Base-by-base conservation (phyloP, 2,329 filamentous ascomycete species). In the Septoria linicola region DNA sequence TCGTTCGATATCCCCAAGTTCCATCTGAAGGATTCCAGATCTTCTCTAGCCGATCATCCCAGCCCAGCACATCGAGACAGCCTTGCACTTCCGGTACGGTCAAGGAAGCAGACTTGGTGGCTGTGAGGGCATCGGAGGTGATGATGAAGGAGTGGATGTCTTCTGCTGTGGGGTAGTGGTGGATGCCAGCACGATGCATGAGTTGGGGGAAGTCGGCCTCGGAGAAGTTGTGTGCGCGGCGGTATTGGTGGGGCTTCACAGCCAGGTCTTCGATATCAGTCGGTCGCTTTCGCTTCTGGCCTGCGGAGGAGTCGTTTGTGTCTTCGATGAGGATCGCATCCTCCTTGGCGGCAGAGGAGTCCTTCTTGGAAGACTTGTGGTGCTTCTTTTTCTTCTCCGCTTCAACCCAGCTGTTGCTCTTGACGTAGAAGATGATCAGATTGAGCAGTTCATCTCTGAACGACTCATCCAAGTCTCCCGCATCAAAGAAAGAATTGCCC, bases 401-500 rank as follows among this genome's bases (percentile, higher is more conserved):
- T 53, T 80, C 77, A 63, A 85, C 84, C 72, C 88, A 90, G 64
- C 87, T 92, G 63, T 83, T 77, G 8, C 76, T 76, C 63, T 85
- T 84, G 55, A 96, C 82, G 55, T 83, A 84, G 58, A 85, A 81
- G 61, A 89, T 87, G 44, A 95, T 81, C 53, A 87, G 80, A 16
- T 81, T 79, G 54, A 87, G 82, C 42, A 96, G 76, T 35, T 83
- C 82, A 50, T 88, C 83, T 62, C 97, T 91, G 68, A 99, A 89
- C 52, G 87, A 87, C 58, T 88, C 85, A 70, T 99, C 93, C 10
- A 97, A 80, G 59, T 91, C 87, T 45, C 89, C 88, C 57, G 96
- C 90, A 6, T 88, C 91, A 69, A 93, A 96, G 89, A 92, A 99
- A 7, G 89, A 87, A 1, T 93, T 93, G 41, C 93, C 93, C 0